Evolutionary conservation across 495 filamentous ascomycete genomes (phyloP), one percentile per base, ranked within the genome.

Genomic region (Pyrenopolyporus hunteri): DNA sequence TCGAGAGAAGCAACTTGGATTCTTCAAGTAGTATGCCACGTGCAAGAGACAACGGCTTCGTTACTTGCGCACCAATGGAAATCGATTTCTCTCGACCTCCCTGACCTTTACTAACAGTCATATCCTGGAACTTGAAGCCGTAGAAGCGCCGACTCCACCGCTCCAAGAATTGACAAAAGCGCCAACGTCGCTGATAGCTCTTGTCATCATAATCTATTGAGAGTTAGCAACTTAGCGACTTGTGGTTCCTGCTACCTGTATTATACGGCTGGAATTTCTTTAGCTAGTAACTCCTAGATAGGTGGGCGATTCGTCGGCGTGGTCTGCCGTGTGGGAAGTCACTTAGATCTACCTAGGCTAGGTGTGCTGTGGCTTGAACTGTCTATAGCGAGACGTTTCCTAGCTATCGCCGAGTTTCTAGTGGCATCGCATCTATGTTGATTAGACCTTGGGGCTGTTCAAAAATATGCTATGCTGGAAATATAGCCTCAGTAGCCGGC

Each of bases 141-240:
- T 54, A 57, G 52, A 61, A 66, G 61, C 63, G 52, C 63, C 57
- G 63, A 54, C 46, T 52, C 47, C 46, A 42, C 37, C 26, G 45
- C 20, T 37, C 26, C n/a, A n/a, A n/a, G n/a, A n/a, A n/a, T 42
- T 20, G 17, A 31, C 29, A 31, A 14, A 40, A 33, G 20, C 26
- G 23, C 52, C 23, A 50, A 7, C 1, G 13, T 11, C 25, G 8
- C 29, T 6, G 33, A 39, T 49, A 23, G 32, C 17, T 17, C 25
- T 17, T 37, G 35, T 23, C 44, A 29, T 33, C 33, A 42, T 16
- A 25, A 42, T 14, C 35, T 43, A 5, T 32, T 13, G 26, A 13
- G 31, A 14, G 32, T 23, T 19, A 29, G 6, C 13, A 29, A 13
- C 32, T 19, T 25, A 28, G 39, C 20, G 23, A 4, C 26, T 5